Percentiles rank a stretch among this genome's conserved stretches.
Conservation (phyloP, 2,329 filamentous ascomycete species). For the Whalleya microplaca region DNA sequence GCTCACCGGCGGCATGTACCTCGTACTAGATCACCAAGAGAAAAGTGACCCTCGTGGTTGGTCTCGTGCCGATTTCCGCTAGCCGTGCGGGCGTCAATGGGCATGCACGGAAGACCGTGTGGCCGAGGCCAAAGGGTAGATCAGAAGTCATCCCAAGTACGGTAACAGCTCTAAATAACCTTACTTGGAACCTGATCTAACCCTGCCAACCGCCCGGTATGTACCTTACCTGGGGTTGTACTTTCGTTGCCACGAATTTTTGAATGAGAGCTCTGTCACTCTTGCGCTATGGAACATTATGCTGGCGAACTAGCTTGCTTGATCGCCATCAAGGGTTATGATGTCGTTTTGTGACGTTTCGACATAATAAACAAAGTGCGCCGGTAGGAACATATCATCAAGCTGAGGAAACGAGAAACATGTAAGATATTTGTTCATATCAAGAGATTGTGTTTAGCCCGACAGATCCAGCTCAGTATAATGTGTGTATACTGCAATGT, state of each 20-base stretch:
- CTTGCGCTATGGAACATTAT: conserved; percentile 22
- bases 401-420: not conserved
- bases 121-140: conserved; percentile 28
- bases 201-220: conserved; percentile 13
- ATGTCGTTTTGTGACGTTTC: conserved; percentile 9
- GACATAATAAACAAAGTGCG: conserved; percentile 1
- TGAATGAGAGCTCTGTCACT: conserved; percentile 15
- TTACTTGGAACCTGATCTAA: conserved; percentile 24
- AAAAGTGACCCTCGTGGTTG: conserved; percentile 5
- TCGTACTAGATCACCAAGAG: conserved; percentile 4
- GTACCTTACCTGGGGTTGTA: conserved; percentile 15
- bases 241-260: conserved; percentile 9
- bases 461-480: not conserved
- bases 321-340: conserved; percentile 30
- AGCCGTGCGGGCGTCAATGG: conserved; percentile 18
- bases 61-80: conserved; percentile 9
- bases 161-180: conserved; percentile 22
- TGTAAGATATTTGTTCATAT: not conserved
- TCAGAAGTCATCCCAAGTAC: conserved; percentile 17
- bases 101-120: conserved; percentile 29
- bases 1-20: conserved; percentile 1
- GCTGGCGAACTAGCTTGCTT: conserved; percentile 23
- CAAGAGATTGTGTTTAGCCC: not conserved
- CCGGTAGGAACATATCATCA: not conserved
- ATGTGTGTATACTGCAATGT: not conserved